Evolutionary conservation across 192 early-diverging fungal genomes (phyloP).

Genomic region (Coemansia reversa): DNA sequence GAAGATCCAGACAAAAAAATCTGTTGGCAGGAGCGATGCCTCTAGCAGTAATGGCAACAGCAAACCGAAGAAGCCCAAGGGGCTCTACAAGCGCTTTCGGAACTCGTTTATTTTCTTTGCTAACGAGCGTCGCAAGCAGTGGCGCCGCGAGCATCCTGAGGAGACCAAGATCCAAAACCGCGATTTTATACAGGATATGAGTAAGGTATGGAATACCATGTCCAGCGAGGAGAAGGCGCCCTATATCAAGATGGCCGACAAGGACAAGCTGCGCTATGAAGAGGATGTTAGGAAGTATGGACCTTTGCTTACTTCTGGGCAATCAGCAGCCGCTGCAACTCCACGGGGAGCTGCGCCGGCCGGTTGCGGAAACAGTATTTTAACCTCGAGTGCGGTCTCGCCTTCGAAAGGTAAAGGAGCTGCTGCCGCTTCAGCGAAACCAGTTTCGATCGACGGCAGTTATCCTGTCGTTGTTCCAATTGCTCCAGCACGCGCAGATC

Average conservation of each 20-base stretch:
- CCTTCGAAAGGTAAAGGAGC: background rate
- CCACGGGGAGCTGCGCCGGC: background rate
- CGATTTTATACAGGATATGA: conserved; percentile 50
- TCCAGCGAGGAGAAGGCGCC: conserved; percentile 35
- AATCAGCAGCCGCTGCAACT: conserved; percentile 6
- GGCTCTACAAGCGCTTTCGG: conserved; percentile 49
- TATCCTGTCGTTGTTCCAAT: too few relatives aligned
- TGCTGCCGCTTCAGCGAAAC: too few relatives aligned
- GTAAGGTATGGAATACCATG: conserved; percentile 48
- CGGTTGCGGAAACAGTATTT: background rate
- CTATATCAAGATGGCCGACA: conserved; percentile 45
- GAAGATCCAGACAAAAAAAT: background rate
- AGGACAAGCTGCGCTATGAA: conserved; percentile 51
- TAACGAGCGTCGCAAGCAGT: conserved; percentile 46
- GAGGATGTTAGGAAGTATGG: conserved; percentile 47
- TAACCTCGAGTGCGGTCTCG: background rate
- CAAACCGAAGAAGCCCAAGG: conserved; percentile 16
- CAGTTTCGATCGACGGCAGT: too few relatives aligned
- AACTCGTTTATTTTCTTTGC: conserved; percentile 57
- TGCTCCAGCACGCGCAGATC: too few relatives aligned
- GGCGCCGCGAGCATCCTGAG: conserved; percentile 31
- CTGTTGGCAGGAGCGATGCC: conserved; percentile 6
- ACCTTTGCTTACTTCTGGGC: conserved; percentile 16
- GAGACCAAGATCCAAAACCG: conserved; percentile 47
- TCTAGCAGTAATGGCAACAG: conserved; percentile 3